Evolutionary conservation across 257 asterid species (phyloP).

Genomic region (Jaltomata sinuosa): DNA sequence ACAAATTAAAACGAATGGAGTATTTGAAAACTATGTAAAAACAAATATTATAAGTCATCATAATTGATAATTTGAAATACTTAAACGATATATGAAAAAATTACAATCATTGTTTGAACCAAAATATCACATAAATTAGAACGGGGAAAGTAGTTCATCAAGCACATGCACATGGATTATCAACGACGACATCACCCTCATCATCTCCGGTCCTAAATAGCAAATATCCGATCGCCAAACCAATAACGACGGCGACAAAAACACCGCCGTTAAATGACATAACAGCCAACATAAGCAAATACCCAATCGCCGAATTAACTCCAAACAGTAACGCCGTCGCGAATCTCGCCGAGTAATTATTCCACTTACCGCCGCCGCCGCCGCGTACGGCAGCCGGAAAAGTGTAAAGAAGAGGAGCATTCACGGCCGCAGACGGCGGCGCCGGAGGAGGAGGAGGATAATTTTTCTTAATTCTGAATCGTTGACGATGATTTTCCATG

Average conservation of each 20-base stretch:
- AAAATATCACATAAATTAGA: too few species aligned
- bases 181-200: conserved; percentile 29
- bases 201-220: conserved; percentile 56
- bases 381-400: conserved; percentile 7
- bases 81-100: too few species aligned
- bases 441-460: conserved; percentile 1
- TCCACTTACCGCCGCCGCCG: conserved; percentile 15
- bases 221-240: conserved; percentile 61
- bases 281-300: conserved; percentile 70
- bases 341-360: conserved; percentile 19
- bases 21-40: too few species aligned
- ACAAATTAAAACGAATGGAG: too few species aligned
- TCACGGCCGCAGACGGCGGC: not conserved
- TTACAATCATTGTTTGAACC: too few species aligned
- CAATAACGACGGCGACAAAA: conserved; percentile 54
- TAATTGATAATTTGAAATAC: too few species aligned
- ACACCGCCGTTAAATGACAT: conserved; percentile 93
- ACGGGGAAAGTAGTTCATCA: too few species aligned
- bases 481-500: conserved; percentile 74
- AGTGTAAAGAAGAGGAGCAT: conserved; percentile 38
- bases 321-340: conserved; percentile 54
- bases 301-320: conserved; percentile 73
- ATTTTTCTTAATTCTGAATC: conserved; percentile 27
- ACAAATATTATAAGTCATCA: too few species aligned
- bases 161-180: conserved; percentile 81